These are phyloP conservation scores for Salix viminalis DNA, from an alignment of 345 rosid genomes.

Conservation along the genomic window DNA sequence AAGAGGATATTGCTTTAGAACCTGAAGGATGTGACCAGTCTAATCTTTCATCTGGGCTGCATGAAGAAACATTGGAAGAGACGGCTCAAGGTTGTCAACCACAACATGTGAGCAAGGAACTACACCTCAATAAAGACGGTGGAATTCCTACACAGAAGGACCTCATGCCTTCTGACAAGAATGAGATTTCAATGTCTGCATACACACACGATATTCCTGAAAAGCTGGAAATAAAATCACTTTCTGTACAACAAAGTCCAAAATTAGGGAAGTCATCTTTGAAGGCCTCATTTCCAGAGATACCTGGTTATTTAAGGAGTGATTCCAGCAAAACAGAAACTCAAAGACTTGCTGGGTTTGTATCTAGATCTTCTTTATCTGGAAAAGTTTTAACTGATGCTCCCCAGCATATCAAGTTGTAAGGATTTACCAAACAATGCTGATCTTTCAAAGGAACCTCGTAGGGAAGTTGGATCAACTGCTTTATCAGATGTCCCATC, in stretches of 20 bases:
- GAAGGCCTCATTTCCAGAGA: constrained; percentile 28
- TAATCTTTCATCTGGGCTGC: constrained; percentile 31
- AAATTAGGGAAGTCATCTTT: constrained; percentile 37
- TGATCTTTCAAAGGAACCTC: constrained; percentile 31
- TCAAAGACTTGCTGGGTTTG: constrained; percentile 35
- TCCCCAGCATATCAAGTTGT: constrained; percentile 24
- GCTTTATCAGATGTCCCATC: constrained; percentile 30
- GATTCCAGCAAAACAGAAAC: constrained; percentile 26
- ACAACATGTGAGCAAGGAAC: constrained; percentile 24
- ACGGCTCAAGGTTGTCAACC: constrained; percentile 13
- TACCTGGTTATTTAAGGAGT: constrained; percentile 12
- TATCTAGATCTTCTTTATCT: constrained; percentile 27
- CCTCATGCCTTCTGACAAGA: constrained; percentile 22
- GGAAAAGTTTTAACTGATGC: constrained; percentile 30
- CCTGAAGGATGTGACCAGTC: constrained; percentile 24
- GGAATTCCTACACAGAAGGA: constrained; percentile 29
- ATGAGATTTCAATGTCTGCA: constrained; percentile 11
- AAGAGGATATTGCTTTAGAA: constrained; percentile 42
- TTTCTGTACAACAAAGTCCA: constrained; percentile 32
- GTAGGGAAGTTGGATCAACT: constrained; percentile 29
- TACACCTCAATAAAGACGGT: constrained; percentile 2
- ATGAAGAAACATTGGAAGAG: constrained; percentile 25
- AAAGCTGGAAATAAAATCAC: constrained; percentile 22
- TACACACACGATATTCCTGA: constrained; percentile 7
- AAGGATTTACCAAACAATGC: constrained; percentile 25